Percentiles rank a stretch among this genome's conserved stretches.
phyloP scores from a whole-genome alignment of 2,329 filamentous ascomycete genomes.

The Annulohypoxylon truncatum region DNA sequence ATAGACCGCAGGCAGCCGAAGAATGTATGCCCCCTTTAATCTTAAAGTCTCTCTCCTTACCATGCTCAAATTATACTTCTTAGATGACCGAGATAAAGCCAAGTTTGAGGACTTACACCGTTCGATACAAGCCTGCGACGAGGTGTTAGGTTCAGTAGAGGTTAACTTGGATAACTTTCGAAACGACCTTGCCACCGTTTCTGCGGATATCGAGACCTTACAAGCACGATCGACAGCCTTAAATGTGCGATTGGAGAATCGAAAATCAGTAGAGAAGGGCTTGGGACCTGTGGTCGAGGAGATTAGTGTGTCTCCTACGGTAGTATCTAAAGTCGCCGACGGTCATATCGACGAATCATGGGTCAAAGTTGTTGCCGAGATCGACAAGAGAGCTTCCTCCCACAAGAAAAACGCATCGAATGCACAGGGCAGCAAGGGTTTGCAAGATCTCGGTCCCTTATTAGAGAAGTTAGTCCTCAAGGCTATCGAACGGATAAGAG shows the following conservation, averaged over 20 bases:
- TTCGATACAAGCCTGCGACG: constrained; percentile 90
- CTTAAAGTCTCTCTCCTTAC: constrained; percentile 28
- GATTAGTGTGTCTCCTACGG: constrained; percentile 84
- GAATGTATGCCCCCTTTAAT: constrained; percentile 70
- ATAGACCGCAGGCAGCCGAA: constrained; percentile 72
- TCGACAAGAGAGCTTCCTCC: constrained; percentile 77
- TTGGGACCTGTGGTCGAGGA: constrained; percentile 92
- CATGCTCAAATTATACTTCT: constrained; percentile 35
- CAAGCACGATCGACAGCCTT: constrained; percentile 87
- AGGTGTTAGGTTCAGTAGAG: constrained; percentile 93
- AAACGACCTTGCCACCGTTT: constrained; percentile 90
- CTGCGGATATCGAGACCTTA: constrained; percentile 92
- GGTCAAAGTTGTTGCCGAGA: constrained; percentile 82
- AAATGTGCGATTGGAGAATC: constrained; percentile 87
- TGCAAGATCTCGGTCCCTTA: constrained; percentile 85
- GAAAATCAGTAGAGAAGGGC: constrained; percentile 88
- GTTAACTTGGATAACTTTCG: constrained; percentile 92
- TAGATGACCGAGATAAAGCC: constrained; percentile 82
- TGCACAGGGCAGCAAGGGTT: constrained; percentile 75
- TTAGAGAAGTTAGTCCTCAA: constrained; percentile 86
- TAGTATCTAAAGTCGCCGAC: constrained; percentile 87
- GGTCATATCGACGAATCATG: constrained; percentile 91
- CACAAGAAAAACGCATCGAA: constrained; percentile 76
- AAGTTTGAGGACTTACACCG: constrained; percentile 91
- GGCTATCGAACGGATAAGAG: constrained; percentile 93